These are phyloP conservation scores for Hyphodiscus hymeniophilus DNA, from an alignment of 495 filamentous ascomycete genomes.

Conservation along the genomic window DNA sequence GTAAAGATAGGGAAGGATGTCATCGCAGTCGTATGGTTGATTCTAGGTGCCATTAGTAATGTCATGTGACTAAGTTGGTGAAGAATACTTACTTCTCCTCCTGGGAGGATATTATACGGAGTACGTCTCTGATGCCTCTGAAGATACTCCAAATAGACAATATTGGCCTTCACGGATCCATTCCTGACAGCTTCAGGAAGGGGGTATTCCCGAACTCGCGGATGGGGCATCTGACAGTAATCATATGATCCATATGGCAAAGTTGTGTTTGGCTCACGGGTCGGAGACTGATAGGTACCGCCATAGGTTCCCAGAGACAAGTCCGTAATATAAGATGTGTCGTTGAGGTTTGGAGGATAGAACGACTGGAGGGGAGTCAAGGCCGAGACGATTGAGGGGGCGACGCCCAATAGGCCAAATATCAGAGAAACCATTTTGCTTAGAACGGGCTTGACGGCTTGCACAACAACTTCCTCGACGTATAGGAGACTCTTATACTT, in stretches of 20 bases:
- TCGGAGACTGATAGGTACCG: slow-evolving; percentile 2
- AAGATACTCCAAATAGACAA: slow-evolving; percentile 4
- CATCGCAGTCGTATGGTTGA: slow-evolving; percentile 4
- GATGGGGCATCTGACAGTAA: slow-evolving; percentile 7
- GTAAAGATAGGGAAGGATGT: slow-evolving; percentile 5
- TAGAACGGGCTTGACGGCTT: not conserved
- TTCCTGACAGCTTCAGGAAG: not conserved
- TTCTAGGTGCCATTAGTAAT: not conserved
- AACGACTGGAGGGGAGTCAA: slow-evolving; percentile 4
- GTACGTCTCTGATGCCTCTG: slow-evolving; percentile 6
- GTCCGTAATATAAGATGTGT: slow-evolving; percentile 2
- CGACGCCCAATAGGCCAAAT: not conserved
- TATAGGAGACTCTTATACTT: no score
- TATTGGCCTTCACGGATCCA: not conserved
- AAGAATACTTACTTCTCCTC: slow-evolving; percentile 1
- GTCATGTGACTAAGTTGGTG: not conserved
- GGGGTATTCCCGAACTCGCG: not conserved
- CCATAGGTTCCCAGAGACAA: slow-evolving; percentile 1
- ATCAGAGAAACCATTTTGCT: not conserved
- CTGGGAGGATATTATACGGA: slow-evolving; percentile 6
- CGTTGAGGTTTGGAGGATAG: slow-evolving; percentile 6
- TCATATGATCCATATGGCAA: slow-evolving; percentile 3
- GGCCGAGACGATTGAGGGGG: not conserved
- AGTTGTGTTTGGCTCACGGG: not conserved
- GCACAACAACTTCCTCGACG: not conserved